Base-by-base conservation (phyloP, 345 rosid species). In the Combretum micranthum region DNA sequence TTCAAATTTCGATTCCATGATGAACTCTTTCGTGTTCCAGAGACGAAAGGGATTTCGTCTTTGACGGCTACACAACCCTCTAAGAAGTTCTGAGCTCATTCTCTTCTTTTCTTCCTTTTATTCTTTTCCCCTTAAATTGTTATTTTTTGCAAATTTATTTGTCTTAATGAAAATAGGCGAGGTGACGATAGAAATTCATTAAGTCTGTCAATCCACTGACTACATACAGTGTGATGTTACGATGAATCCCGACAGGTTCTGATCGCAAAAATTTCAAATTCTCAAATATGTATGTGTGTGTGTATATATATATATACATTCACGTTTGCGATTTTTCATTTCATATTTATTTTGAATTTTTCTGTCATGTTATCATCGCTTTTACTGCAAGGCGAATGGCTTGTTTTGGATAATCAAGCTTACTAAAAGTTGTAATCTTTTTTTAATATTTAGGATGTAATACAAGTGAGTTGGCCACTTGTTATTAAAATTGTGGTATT, bases 231-330 rank as follows among this genome's bases (percentile, higher is more conserved):
- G 53, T 63, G 66, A 63, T 63, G 66, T 63, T 32, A 32, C 53
- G 15, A 15, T 55, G 66, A 63, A 63, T 63, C 66, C 59, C 66
- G 66, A 63, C 66, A 54, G 66, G 66, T 55, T 63, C 66, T 55
- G 60, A 63, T 63, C 66, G 66, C 66, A 45, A 15, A 19, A n/a
- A 2, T 13, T 9, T 15, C 14, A 44, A 3, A n/a, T 16, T 44
- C 48, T 10, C 17, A 17, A 55, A 10, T 37, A 12, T 55, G n/a
- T n/a, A n/a, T n/a, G n/a, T n/a, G n/a, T n/a, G n/a, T n/a, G n/a
- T n/a, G n/a, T n/a, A n/a, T n/a, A n/a, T n/a, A n/a, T n/a, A n/a
- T n/a, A n/a, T n/a, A n/a, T 7, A 25, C 6, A 25, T 25, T 25
- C 32, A 3, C 6, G 4, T 7, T 25, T 11, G 39, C 39, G 39